phyloP scores from a whole-genome alignment of 352 stramenopile species.

The Phytophthora sansomeana region DNA sequence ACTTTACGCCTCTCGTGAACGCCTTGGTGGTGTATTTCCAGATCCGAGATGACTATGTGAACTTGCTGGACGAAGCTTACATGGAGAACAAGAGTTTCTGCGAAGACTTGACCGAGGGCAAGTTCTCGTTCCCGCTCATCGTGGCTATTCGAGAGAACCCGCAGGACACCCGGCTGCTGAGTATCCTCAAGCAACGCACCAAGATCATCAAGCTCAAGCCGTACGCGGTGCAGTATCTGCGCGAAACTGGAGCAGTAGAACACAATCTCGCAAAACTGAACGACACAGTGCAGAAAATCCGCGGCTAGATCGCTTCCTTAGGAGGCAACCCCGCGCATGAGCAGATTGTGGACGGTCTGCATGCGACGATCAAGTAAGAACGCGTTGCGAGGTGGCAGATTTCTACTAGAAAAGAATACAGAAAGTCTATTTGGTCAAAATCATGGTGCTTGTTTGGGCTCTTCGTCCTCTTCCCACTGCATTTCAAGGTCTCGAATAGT shows the following conservation, averaged over 20 bases:
- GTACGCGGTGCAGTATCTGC: conserved; percentile 92
- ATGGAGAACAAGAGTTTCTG: conserved; percentile 98
- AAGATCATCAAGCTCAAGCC: conserved; percentile 96
- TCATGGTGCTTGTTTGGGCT: neutral
- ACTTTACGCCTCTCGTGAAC: conserved; percentile 94
- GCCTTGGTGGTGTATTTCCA: conserved; percentile 97
- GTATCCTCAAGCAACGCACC: conserved; percentile 97
- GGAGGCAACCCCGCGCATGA: conserved; percentile 70
- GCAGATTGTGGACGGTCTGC: conserved; percentile 59
- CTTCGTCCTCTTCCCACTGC: conserved; percentile 38
- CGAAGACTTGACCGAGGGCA: conserved; percentile 98
- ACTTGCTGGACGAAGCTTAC: conserved; percentile 96
- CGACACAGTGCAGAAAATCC: conserved; percentile 54
- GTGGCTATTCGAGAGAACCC: conserved; percentile 73
- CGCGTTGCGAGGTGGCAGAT: neutral
- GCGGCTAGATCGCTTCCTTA: conserved; percentile 51
- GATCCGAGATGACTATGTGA: conserved; percentile 98
- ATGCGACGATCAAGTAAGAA: conserved; percentile 58
- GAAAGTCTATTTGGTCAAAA: conserved; percentile 9
- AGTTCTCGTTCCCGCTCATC: conserved; percentile 95
- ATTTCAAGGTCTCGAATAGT: conserved; percentile 21
- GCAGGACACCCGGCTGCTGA: conserved; percentile 91
- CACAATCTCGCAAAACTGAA: conserved; percentile 71
- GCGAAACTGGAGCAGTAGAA: conserved; percentile 65
- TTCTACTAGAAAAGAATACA: neutral